Base-by-base conservation (phyloP, 176 grass and related monocot species). In the Saccharum officinarum region DNA sequence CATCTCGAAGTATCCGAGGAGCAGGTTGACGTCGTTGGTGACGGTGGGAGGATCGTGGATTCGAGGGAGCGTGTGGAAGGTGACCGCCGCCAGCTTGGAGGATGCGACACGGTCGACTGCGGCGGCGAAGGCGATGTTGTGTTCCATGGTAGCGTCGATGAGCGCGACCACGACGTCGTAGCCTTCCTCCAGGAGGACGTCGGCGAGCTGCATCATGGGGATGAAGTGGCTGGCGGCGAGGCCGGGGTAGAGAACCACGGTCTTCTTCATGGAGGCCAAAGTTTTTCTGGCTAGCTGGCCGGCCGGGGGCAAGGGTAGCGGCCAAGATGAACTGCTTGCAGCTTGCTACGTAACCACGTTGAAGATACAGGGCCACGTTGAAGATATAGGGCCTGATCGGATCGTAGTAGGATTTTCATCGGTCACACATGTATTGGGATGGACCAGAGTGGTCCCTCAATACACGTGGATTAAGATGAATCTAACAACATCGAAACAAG, bases 121-220 rank as follows among this genome's bases (percentile, higher is more conserved):
- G 60, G 87, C 67, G 16, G 62, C 46, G 1, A 64, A 6, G 33
- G 76, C 33, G 28, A 7, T 7, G 47, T 52, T 17, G 0, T 3
- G 16, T 1, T 75, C 25, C 8, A 64, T 8, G 4, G 69, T 59
- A 13, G 52, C 15, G n/a, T 90, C 65, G 64, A 92, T 83, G 28
- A 90, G 66, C 11, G 72, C 82, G 15, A 95, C 72, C 8, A 28
- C 17, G 3, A 84, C 75, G 20, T 60, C 69, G 67, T 76, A 76
- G 41, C 79, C 82, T 2, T 77, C 78, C 60, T 37, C 47, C 1
- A 44, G 3, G 40, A 88, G 82, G 69, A 59, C 41, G 34, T 85
- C 79, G 39, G 76, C 80, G 74, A 90, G 80, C 87, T 90, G 42
- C 54, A 90, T 47, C 87, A 92, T 92, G 44, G 91, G 84, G 69